Evolutionary conservation across 148 eudicot species (phyloP).

Genomic region (Dysphania ambrosioides): DNA sequence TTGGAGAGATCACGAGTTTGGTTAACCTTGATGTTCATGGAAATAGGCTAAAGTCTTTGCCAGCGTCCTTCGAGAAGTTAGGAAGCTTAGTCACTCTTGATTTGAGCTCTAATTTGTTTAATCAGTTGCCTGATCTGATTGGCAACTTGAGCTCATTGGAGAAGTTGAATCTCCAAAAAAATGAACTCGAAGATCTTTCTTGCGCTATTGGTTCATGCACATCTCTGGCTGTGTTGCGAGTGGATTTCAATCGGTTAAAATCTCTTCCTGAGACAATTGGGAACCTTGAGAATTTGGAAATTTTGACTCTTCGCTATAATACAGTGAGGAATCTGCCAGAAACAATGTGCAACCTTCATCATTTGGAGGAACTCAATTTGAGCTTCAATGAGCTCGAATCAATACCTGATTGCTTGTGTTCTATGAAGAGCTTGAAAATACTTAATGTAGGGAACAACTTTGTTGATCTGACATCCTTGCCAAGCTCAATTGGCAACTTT

Average conservation of each 20-base stretch:
- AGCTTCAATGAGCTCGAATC: constrained; percentile 71
- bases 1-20: constrained; percentile 49
- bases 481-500: constrained; percentile 59
- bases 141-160: constrained; percentile 47
- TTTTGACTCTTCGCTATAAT: constrained; percentile 59
- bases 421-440: constrained; percentile 40
- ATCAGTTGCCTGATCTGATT: constrained; percentile 45
- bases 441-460: constrained; percentile 70
- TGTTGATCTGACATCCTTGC: constrained; percentile 62
- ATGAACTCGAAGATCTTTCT: constrained; percentile 67
- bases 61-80: constrained; percentile 51
- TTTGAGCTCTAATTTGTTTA: constrained; percentile 54
- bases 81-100: constrained; percentile 39
- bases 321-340: constrained; percentile 51
- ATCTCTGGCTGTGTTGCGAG: constrained; percentile 51
- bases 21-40: constrained; percentile 50
- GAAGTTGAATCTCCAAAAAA: constrained; percentile 46
- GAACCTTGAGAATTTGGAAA: constrained; percentile 42
- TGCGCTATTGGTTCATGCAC: constrained; percentile 55
- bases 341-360: constrained; percentile 48
- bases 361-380: constrained; percentile 49
- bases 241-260: constrained; percentile 60
- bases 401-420: constrained; percentile 62
- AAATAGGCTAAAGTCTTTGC: constrained; percentile 56
- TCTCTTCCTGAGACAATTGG: constrained; percentile 70